Conservation (phyloP, 257 asterid species). For the Penstemon newberryi region DNA sequence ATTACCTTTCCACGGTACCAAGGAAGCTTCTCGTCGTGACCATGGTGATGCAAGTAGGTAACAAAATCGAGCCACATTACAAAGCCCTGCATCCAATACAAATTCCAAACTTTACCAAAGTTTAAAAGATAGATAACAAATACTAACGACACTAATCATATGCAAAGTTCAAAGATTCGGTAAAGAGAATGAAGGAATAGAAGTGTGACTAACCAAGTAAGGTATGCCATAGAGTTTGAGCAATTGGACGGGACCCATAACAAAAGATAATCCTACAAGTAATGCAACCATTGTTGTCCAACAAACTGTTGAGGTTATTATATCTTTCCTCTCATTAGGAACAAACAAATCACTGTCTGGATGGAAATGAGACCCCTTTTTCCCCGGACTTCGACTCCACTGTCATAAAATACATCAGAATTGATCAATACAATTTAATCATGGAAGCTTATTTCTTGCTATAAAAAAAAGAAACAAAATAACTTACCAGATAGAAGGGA, state of each 20-base stretch:
- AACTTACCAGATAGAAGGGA: constrained; percentile 78
- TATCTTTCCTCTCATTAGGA: constrained; percentile 75
- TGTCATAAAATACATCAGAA: constrained; percentile 32
- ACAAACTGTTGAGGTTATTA: constrained; percentile 78
- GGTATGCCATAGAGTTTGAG: constrained; percentile 89
- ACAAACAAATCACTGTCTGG: constrained; percentile 84
- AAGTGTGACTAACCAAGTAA: constrained; percentile 58
- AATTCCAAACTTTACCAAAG: background rate
- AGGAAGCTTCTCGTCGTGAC: constrained; percentile 29
- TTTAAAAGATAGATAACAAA: constrained; percentile 1
- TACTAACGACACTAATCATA: background rate
- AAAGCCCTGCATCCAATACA: constrained; percentile 23
- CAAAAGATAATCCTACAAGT: constrained; percentile 71
- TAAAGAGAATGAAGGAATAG: background rate
- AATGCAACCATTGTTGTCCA: constrained; percentile 88
- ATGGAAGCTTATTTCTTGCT: background rate
- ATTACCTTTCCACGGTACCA: constrained; percentile 32
- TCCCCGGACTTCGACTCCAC: constrained; percentile 97
- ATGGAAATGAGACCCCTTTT: constrained; percentile 81
- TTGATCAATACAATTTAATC: constrained; percentile 6
- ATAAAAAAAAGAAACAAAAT: constrained; percentile 2
- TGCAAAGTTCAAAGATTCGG: background rate
- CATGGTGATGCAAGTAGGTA: constrained; percentile 32
- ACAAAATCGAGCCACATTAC: constrained; percentile 32
- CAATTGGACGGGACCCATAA: constrained; percentile 72